Percentiles rank a stretch among this genome's conserved stretches.
Evolutionary conservation across 1,284 basidiomycete species (phyloP).

Genomic region (Ustilago sp.): DNA sequence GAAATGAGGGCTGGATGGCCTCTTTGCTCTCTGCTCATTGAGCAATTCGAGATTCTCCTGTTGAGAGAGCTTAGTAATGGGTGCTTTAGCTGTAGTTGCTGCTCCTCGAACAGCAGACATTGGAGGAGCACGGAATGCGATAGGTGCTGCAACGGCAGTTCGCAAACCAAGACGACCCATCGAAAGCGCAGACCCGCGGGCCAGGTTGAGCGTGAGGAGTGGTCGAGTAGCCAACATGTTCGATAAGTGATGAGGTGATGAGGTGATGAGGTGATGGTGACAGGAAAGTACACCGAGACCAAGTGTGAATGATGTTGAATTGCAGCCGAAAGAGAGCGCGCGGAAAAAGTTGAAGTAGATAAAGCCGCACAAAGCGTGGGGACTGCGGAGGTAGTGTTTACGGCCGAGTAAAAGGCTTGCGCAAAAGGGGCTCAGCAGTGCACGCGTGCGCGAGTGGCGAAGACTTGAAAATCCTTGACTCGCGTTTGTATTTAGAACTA

Average conservation of each 20-base stretch:
- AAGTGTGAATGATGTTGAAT: neutral
- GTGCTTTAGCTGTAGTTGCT: neutral
- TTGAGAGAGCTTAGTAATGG: conserved; percentile 70
- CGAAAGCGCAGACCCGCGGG: neutral
- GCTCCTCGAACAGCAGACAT: neutral
- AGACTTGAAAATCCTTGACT: too few species aligned
- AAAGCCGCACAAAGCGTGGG: too few species aligned
- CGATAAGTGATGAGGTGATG: neutral
- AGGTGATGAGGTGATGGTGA: conserved; percentile 2
- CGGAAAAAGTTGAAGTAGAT: too few species aligned
- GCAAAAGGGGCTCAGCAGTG: too few species aligned
- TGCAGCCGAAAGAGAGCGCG: neutral
- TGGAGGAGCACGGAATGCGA: neutral
- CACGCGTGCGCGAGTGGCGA: too few species aligned
- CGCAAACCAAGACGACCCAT: conserved; percentile 28
- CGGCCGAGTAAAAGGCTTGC: too few species aligned
- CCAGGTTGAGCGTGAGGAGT: conserved; percentile 19
- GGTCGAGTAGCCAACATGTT: conserved; percentile 43
- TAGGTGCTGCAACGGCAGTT: conserved; percentile 5
- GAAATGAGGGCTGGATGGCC: conserved; percentile 91
- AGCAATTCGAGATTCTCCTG: conserved; percentile 77
- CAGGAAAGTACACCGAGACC: neutral
- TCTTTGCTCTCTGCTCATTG: conserved; percentile 84
- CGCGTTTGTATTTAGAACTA: too few species aligned
- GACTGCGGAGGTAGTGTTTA: too few species aligned